These are phyloP conservation scores for Fistulinella cinereoalba DNA, from an alignment of 1,284 basidiomycete species.

Conservation along the genomic window DNA sequence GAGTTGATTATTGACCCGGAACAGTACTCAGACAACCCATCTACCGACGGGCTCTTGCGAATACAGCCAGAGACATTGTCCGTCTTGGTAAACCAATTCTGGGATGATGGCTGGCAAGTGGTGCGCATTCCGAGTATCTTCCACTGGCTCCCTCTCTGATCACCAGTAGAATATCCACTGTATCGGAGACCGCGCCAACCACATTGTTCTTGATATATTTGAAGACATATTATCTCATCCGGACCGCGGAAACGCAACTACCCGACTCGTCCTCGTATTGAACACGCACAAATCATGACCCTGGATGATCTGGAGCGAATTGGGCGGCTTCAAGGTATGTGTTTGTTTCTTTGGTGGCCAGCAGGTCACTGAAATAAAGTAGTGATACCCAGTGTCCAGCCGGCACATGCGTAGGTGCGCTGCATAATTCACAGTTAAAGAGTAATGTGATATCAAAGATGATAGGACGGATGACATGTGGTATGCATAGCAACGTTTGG, in stretches of 20 bases:
- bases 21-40: conserved; percentile 80
- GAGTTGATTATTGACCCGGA: conserved; percentile 39
- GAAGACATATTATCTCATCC: conserved; percentile 64
- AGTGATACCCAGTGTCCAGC: conserved; percentile 83
- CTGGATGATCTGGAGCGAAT: conserved; percentile 70
- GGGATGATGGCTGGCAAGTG: conserved; percentile 78
- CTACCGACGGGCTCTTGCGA: conserved; percentile 76
- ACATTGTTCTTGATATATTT: conserved; percentile 79
- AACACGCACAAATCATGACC: conserved; percentile 87
- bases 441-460: too few relatives aligned
- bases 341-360: neutral
- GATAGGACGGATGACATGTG: conserved; percentile 82
- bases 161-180: conserved; percentile 82
- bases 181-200: conserved; percentile 89
- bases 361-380: too few relatives aligned
- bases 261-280: conserved; percentile 83
- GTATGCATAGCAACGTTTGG: conserved; percentile 80
- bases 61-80: conserved; percentile 61
- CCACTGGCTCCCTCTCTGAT: conserved; percentile 2
- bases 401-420: conserved; percentile 90
- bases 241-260: conserved; percentile 59
- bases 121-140: conserved; percentile 44
- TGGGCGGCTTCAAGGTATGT: conserved; percentile 70
- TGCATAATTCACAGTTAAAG: too few relatives aligned
- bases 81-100: conserved; percentile 63